Base-by-base conservation (phyloP, 2,329 filamentous ascomycete species). In the Aspergillus caelatus region DNA sequence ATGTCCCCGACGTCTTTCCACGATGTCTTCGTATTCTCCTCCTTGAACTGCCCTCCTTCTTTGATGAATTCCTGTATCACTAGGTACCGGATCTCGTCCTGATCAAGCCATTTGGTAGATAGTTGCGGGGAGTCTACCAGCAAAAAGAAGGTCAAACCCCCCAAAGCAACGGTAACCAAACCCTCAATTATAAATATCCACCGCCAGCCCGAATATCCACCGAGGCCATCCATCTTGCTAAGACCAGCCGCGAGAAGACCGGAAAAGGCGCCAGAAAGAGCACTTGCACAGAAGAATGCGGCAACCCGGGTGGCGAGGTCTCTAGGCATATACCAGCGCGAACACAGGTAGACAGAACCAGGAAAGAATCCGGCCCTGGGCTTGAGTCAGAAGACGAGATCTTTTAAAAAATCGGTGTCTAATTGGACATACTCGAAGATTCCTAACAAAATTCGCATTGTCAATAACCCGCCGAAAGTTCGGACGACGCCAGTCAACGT, bases 141-240 rank as follows among this genome's bases (percentile, higher is more conserved):
- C 75, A 70, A 7, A 41, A 65, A 65, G 43, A 65, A 65, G 36
- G 57, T 61, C 3, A 55, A 26, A 9, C 21, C 19, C 1, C 63
- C 63, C 10, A 63, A 16, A 2, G 61, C 26, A 10, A 65, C 41
- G 0, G 63, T 65, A 10, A 50, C 55, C 1, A 83, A 65, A 3
- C 82, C 82, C 66, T 84, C 82, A 6, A 82, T 70, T 6, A 82
- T 79, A 62, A 82, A 81, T 59, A 82, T 81, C 81, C 81, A 82
- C 28, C 80, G 41, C 63, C 63, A 65, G 1, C 63, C 63, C 41
- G 63, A 61, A 23, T 65, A 61, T 9, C 63, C 63, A 4, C 61
- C 61, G 1, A 61, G 19, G 14, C 63, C 61, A 41, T 63, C 58
- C 63, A 65, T 14, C 69, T 70, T 3, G 71, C 75, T 4, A 74